These are phyloP conservation scores for Austroboletus novae-zelandiae DNA, from an alignment of 1,284 basidiomycete genomes.

Conservation along the genomic window DNA sequence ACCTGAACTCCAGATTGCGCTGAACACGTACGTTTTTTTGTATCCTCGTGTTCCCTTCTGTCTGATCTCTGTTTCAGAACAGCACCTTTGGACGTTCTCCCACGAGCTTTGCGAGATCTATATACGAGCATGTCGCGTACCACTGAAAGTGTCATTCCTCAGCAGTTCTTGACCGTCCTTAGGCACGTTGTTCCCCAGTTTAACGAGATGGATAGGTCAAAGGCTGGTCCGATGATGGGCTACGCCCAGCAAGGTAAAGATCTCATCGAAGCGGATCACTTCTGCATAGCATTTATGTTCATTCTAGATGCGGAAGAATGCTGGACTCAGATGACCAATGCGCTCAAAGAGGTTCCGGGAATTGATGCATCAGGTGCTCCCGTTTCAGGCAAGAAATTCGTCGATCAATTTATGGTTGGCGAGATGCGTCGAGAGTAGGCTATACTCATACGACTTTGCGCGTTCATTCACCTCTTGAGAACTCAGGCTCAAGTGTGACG, in stretches of 20 bases:
- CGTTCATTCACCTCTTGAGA: constrained; percentile 7
- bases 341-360: constrained; percentile 64
- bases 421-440: constrained; percentile 81
- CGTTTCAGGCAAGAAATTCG: constrained; percentile 51
- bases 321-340: constrained; percentile 82
- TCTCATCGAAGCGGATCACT: neutral
- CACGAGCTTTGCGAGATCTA: constrained; percentile 68
- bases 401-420: constrained; percentile 85
- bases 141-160: constrained; percentile 76
- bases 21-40: constrained; percentile 48
- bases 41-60: neutral
- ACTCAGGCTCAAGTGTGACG: constrained; percentile 69
- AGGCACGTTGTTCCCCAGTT: constrained; percentile 90
- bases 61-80: constrained; percentile 13
- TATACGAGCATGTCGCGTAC: constrained; percentile 75
- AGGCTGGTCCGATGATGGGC: constrained; percentile 40
- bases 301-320: constrained; percentile 93
- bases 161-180: constrained; percentile 69
- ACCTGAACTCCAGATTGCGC: constrained; percentile 78
- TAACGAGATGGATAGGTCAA: constrained; percentile 65
- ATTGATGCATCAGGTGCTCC: constrained; percentile 39
- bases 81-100: constrained; percentile 37
- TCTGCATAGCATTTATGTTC: constrained; percentile 3
- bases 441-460: neutral
- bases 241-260: constrained; percentile 87